These are phyloP conservation scores for Piloderma croceum DNA, from an alignment of 768 basidiomycete species.

Conservation along the genomic window DNA sequence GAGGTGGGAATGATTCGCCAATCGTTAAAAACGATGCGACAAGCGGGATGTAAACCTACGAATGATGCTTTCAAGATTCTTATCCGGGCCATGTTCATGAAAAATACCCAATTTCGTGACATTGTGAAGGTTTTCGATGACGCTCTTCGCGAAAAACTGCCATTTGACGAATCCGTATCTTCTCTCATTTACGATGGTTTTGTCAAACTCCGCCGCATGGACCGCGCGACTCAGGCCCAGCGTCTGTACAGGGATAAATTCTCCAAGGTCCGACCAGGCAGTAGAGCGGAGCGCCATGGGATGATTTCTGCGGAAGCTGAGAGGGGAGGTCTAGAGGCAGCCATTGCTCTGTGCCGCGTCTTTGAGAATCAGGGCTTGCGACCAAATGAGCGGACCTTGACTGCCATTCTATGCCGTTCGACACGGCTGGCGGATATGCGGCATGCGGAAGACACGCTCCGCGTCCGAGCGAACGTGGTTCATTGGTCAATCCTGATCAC, in stretches of 20 bases:
- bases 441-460: constrained; percentile 36
- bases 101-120: constrained; percentile 23
- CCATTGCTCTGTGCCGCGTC: constrained; percentile 30
- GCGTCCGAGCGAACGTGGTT: constrained; percentile 32
- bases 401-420: constrained; percentile 40
- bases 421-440: constrained; percentile 36
- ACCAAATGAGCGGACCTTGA: constrained; percentile 27
- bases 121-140: constrained; percentile 40
- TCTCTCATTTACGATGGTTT: constrained; percentile 39
- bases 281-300: too few species aligned
- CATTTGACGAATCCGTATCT: constrained; percentile 39
- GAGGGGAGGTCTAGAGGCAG: constrained; percentile 25
- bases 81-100: constrained; percentile 37
- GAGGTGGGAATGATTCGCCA: constrained; percentile 22
- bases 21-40: constrained; percentile 28
- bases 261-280: too few species aligned
- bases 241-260: not conserved
- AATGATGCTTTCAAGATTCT: constrained; percentile 45
- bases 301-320: too few species aligned
- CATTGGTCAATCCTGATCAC: constrained; percentile 55
- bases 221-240: not conserved
- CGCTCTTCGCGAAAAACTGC: constrained; percentile 40
- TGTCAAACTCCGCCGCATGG: constrained; percentile 29
- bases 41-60: constrained; percentile 36
- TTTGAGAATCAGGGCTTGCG: constrained; percentile 30